phyloP scores from a whole-genome alignment of 1,284 basidiomycete genomes.

The Cutaneotrichosporon daszewskae region DNA sequence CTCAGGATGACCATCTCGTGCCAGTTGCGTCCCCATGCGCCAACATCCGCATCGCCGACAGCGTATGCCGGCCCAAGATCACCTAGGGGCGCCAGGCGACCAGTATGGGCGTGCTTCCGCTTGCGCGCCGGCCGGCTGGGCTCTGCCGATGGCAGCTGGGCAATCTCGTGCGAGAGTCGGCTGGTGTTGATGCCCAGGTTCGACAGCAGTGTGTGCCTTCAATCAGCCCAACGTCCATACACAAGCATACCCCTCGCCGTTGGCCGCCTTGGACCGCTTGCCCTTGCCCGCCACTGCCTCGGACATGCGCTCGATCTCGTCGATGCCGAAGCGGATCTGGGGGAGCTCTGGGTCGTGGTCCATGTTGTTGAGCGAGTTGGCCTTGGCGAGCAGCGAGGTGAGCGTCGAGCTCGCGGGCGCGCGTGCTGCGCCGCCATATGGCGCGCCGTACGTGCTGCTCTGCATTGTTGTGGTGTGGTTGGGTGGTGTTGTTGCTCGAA shows the following conservation, averaged over 20 bases:
- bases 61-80: slow-evolving; percentile 31
- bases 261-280: slow-evolving; percentile 23
- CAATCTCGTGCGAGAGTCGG: slow-evolving; percentile 38
- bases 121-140: slow-evolving; percentile 19
- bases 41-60: slow-evolving; percentile 34
- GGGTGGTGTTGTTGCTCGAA: too few relatives aligned
- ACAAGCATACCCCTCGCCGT: slow-evolving; percentile 37
- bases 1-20: slow-evolving; percentile 45
- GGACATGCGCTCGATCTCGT: slow-evolving; percentile 44
- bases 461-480: slow-evolving; percentile 8
- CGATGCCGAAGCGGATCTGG: slow-evolving; percentile 41
- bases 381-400: slow-evolving; percentile 35
- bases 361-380: slow-evolving; percentile 35
- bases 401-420: slow-evolving; percentile 26
- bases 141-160: slow-evolving; percentile 25
- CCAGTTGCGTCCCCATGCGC: slow-evolving; percentile 43
- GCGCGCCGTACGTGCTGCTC: slow-evolving; percentile 8
- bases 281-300: slow-evolving; percentile 33
- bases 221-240: neutral
- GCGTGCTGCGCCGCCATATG: slow-evolving; percentile 4
- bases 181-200: slow-evolving; percentile 45
- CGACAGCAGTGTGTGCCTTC: slow-evolving; percentile 35
- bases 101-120: slow-evolving; percentile 7
- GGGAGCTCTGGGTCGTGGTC: slow-evolving; percentile 38
- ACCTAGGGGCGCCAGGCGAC: slow-evolving; percentile 20